Percentiles rank a stretch among this genome's conserved stretches.
These are phyloP conservation scores for Chlamydomonas eustigma DNA, from an alignment of 139 green algal genomes.

Conservation along the genomic window DNA sequence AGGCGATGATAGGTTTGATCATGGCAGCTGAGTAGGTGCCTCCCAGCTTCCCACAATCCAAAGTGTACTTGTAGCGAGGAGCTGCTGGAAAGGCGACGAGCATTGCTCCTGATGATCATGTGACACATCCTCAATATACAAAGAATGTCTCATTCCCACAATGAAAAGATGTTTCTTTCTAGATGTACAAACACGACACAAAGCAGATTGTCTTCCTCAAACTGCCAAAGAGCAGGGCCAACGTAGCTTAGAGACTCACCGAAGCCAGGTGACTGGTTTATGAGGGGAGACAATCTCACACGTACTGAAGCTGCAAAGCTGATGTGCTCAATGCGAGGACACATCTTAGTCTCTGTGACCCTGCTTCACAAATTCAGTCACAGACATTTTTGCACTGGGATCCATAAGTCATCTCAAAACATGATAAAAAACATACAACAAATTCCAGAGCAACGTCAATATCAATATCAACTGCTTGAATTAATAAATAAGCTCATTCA, in stretches of 20 bases:
- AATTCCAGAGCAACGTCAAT: too few relatives aligned
- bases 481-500: too few relatives aligned
- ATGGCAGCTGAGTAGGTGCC: slow-evolving; percentile 25
- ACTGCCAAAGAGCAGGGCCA: neutral
- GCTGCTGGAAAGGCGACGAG: slow-evolving; percentile 37
- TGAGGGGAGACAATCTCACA: slow-evolving; percentile 58
- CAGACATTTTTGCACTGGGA: too few relatives aligned
- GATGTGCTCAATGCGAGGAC: slow-evolving; percentile 80
- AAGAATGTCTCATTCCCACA: too few relatives aligned
- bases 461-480: too few relatives aligned
- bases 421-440: too few relatives aligned
- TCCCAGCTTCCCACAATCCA: slow-evolving; percentile 49
- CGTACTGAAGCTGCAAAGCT: slow-evolving; percentile 56
- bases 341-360: slow-evolving; percentile 60
- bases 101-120: slow-evolving; percentile 31
- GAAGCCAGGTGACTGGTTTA: slow-evolving; percentile 76
- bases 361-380: too few relatives aligned
- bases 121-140: too few relatives aligned
- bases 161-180: too few relatives aligned
- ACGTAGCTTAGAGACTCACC: too few relatives aligned
- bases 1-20: slow-evolving; percentile 45
- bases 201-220: neutral
- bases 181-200: neutral
- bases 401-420: too few relatives aligned
- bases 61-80: slow-evolving; percentile 33